Evolutionary conservation across 2,329 filamentous ascomycete genomes (phyloP).

Genomic region (Nigrograna mackinnonii): DNA sequence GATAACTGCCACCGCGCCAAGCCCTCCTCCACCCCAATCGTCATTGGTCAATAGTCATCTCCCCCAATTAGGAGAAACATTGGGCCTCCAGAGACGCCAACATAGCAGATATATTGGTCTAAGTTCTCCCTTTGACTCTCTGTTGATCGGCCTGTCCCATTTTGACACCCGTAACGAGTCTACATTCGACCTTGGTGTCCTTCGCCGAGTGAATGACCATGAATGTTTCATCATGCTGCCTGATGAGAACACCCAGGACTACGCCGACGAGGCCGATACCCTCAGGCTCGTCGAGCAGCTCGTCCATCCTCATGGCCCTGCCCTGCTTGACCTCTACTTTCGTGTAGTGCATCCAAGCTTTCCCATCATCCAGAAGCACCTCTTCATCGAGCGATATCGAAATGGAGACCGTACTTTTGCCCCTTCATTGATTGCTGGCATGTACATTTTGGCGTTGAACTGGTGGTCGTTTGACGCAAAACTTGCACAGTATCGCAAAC

Average conservation of each 20-base stretch:
- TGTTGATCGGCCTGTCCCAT: constrained; percentile 77
- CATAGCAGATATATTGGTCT: constrained; percentile 84
- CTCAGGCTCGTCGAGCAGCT: constrained; percentile 74
- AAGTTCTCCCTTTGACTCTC: constrained; percentile 81
- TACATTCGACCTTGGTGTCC: constrained; percentile 63
- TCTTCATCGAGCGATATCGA: constrained; percentile 79
- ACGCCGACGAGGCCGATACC: constrained; percentile 71
- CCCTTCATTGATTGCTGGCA: constrained; percentile 74
- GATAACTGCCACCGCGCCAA: constrained; percentile 44
- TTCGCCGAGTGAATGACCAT: constrained; percentile 75
- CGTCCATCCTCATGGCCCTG: constrained; percentile 76
- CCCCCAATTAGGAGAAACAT: constrained; percentile 48
- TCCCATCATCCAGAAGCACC: constrained; percentile 79
- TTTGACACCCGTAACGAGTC: constrained; percentile 85
- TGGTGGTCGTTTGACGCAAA: constrained; percentile 81
- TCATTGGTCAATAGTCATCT: constrained; percentile 33
- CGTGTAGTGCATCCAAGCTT: constrained; percentile 78
- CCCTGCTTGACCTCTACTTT: constrained; percentile 81
- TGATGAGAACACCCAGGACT: constrained; percentile 71
- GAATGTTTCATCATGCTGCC: constrained; percentile 82
- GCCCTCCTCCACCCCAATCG: constrained; percentile 34
- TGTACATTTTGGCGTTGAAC: constrained; percentile 84
- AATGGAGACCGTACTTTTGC: constrained; percentile 74
- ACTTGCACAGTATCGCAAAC: constrained; percentile 65
- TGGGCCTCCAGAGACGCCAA: constrained; percentile 76